Evolutionary conservation across 2,329 filamentous ascomycete genomes (phyloP).

Genomic region (Fusarium secorum): DNA sequence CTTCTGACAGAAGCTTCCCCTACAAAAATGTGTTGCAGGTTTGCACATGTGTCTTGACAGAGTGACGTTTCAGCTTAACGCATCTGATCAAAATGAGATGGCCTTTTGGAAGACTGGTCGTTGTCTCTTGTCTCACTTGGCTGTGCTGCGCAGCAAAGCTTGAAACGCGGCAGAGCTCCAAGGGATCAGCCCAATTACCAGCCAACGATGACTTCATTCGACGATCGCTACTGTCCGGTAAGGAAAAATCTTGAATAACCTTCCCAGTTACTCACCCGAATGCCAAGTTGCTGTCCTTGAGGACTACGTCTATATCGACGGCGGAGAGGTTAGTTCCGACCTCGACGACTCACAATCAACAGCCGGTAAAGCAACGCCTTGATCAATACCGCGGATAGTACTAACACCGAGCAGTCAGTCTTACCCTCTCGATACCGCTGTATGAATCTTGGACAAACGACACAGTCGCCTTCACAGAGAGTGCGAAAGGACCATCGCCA

Average conservation of each 20-base stretch:
- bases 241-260: accelerated
- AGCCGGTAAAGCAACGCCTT: not conserved
- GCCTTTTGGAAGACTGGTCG: accelerated
- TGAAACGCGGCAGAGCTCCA: not conserved
- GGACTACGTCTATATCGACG: not conserved
- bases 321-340: not conserved
- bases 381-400: accelerated
- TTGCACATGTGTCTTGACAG: too few species aligned
- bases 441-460: not conserved
- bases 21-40: accelerated
- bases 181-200: not conserved
- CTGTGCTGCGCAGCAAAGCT: not conserved
- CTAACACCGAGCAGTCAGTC: not conserved
- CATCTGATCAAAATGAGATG: not conserved
- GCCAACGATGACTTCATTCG: not conserved
- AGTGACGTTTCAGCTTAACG: accelerated
- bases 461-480: not conserved
- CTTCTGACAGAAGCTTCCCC: accelerated
- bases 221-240: not conserved
- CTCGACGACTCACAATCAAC: not conserved
- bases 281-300: not conserved
- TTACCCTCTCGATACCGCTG: not conserved
- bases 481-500: not conserved
- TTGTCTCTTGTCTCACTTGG: not conserved
- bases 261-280: not conserved